These are phyloP conservation scores for Krasilnikovozyma curviuscula DNA, from an alignment of 768 basidiomycete species.

Conservation along the genomic window DNA sequence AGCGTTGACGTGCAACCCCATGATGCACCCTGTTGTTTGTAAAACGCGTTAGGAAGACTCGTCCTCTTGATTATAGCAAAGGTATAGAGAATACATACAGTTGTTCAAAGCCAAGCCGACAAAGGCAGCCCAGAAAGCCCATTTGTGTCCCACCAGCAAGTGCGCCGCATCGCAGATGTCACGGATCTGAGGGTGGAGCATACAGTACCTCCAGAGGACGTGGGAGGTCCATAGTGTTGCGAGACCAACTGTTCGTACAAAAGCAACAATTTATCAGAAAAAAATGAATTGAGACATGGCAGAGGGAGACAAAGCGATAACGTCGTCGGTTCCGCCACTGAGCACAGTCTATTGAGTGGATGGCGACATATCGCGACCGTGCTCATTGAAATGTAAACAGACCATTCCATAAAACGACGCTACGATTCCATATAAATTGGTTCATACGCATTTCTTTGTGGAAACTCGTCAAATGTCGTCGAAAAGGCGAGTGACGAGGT, in stretches of 20 bases:
- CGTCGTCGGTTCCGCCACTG: too few species aligned
- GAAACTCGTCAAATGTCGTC: too few species aligned
- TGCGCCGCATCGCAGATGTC: conserved; percentile 17
- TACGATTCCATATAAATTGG: too few species aligned
- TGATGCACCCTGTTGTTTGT: conserved; percentile 12
- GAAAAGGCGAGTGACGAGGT: too few species aligned
- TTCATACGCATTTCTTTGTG: too few species aligned
- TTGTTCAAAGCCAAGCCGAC: conserved; percentile 16
- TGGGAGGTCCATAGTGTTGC: conserved; percentile 14
- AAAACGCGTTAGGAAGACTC: not conserved
- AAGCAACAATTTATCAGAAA: not conserved
- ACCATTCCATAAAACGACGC: too few species aligned
- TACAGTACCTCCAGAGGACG: conserved; percentile 14
- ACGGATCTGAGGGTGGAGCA: conserved; percentile 4
- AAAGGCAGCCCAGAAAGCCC: conserved; percentile 1
- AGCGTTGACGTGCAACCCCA: conserved; percentile 15
- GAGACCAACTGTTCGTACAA: too few species aligned
- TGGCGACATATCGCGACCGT: too few species aligned
- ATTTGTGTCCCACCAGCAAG: not conserved
- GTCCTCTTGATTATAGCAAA: too few species aligned
- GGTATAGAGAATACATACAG: too few species aligned
- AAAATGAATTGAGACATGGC: not conserved
- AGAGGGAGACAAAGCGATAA: not conserved
- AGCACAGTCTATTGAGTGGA: too few species aligned
- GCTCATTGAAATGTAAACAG: too few species aligned